Evolutionary conservation across 192 early-diverging fungal species (phyloP), one percentile per base, ranked within the genome.

Genomic region (Coemansia sp.): DNA sequence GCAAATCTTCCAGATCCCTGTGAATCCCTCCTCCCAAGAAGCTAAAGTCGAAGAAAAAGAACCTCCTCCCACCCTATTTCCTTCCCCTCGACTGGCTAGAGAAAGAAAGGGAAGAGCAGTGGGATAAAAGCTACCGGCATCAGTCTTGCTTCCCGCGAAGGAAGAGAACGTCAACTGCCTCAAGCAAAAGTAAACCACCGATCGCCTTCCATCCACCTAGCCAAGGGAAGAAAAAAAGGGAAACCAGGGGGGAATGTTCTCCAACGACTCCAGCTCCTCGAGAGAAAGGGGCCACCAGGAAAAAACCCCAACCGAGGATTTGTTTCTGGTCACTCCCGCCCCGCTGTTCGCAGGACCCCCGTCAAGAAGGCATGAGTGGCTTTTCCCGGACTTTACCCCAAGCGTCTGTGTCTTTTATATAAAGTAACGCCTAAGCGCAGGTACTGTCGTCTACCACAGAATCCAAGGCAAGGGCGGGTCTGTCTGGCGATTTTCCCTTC

Each of bases 371-470:
- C 75, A 70, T 56, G 43, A 58, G 37, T 50, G 75, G 53, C 75
- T 70, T 70, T 54, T 70, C 75, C 69, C 75, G 75, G 75, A 77
- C 75, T 77, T 71, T 77, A 77, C 69, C 75, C 69, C 69, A 67
- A 65, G 75, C 57, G 57, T 59, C 16, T 70, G 56, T 26, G 45
- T 54, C 58, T 48, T 52, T 66, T 39, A 49, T 61, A 62, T 52
- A 71, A 54, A 77, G 75, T 77, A 60, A 68, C 65, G 75, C 68
- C 68, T 67, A 70, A 63, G 75, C 75, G 75, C 75, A 77, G 75
- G 75, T 65, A 49, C 69, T 71, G 75, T 63, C 69, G 75, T 77
- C 75, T 77, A 71, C 75, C 60, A 60, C 38, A 56, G 37, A 19
- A 43, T 6, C 7, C 19, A 41, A 13, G 37, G 15, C 16, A 38